A percentile compares a stretch with the other conserved stretches of the same genome.
Conservation (phyloP, 78 protist genomes). For the Neovahlkampfia damariscottae region DNA sequence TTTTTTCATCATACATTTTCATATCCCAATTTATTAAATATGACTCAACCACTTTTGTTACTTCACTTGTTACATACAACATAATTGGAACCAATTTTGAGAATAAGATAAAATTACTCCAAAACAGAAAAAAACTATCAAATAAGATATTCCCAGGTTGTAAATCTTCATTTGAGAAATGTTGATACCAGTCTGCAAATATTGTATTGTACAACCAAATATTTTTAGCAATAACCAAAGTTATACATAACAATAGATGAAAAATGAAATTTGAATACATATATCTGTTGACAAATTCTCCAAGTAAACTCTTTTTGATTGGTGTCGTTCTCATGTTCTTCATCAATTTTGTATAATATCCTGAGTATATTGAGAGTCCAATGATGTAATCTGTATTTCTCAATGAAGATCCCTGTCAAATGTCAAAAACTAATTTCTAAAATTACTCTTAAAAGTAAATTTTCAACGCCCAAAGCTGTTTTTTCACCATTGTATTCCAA, state of each 20-base stretch:
- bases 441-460: background rate
- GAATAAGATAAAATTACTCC: slow-evolving; percentile 75
- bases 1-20: slow-evolving; percentile 35
- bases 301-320: background rate
- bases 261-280: background rate
- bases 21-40: slow-evolving; percentile 53
- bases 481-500: background rate
- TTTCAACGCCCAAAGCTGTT: background rate
- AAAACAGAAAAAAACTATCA: too few species aligned
- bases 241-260: background rate
- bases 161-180: too few species aligned
- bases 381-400: slow-evolving; percentile 22
- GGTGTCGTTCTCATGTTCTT: background rate
- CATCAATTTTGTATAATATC: slow-evolving; percentile 27
- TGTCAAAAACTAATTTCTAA: too few species aligned
- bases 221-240: background rate
- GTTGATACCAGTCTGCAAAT: too few species aligned
- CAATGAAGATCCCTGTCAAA: slow-evolving; percentile 30
- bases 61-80: slow-evolving; percentile 77
- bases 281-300: background rate
- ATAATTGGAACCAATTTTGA: slow-evolving; percentile 77
- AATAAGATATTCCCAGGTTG: slow-evolving; percentile 35
- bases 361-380: slow-evolving; percentile 29
- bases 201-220: background rate
- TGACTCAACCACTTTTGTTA: slow-evolving; percentile 60